Base-by-base conservation (phyloP, 2,329 filamentous ascomycete genomes). In the Nemania sp. region DNA sequence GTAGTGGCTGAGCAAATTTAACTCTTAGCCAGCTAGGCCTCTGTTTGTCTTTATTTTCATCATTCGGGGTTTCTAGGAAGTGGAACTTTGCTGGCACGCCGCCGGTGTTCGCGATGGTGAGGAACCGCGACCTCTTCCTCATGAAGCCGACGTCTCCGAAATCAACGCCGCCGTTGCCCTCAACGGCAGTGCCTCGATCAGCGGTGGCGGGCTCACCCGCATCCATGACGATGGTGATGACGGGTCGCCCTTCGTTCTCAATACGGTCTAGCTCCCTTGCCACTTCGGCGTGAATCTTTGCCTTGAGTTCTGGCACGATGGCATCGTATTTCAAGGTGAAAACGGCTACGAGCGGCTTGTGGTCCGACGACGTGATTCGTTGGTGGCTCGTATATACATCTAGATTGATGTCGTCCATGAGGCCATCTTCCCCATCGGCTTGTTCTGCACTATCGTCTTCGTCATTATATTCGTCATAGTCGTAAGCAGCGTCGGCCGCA, bases 71-170 rank as follows among this genome's bases (percentile, higher is more conserved):
- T 60, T 92, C 89, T 1, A 93, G 86, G 72, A 99, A 96, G 1
- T 83, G 84, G 69, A 97, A 89, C 0, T 81, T 90, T 0, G 95
- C 93, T 2, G 87, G 76, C 0, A 96, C 91, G 29, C 91, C 84
- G 2, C 95, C 90, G 0, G 95, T 99, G 68, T 99, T 99, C 25
- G 95, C 95, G 57, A 99, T 86, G 0, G 93, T 98, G 45, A 98
- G 74, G 3, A 81, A 85, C 4, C 88, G 83, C 9, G 80, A 82
- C 67, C 89, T 86, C 7, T 81, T 84, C 60, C 89, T 84, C 40
- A 89, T 80, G 69, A 90, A 96, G 2, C 83, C 80, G 1, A 97
- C 79, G 3, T 87, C 79, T 0, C 92, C 93, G 73, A 98, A 95
- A 69, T 94, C 86, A 0, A 98, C 84, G 1, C 86, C 85, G 68